These are phyloP conservation scores for Calycina herbarum DNA, from an alignment of 2,329 filamentous ascomycete genomes.

Conservation along the genomic window DNA sequence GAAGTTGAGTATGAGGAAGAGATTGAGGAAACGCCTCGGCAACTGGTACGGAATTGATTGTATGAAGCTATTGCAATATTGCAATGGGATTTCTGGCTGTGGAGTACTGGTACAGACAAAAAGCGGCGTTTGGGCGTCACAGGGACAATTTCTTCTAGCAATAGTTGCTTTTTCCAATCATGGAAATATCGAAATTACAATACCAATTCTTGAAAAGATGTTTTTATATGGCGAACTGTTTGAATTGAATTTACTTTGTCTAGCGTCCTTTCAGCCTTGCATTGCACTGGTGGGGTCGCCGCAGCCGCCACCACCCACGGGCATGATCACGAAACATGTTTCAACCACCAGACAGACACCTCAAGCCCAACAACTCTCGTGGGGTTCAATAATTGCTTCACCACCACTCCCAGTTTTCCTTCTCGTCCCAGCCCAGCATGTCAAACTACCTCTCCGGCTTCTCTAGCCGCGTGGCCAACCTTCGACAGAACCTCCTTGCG, in stretches of 20 bases:
- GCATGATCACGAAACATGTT: background rate
- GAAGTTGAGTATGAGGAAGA: conserved; percentile 81
- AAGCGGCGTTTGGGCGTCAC: background rate
- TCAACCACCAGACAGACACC: background rate
- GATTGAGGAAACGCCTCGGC: conserved; percentile 46
- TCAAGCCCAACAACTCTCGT: background rate
- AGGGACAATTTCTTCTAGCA: background rate
- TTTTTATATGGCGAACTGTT: too few relatives aligned
- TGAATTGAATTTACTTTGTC: too few relatives aligned
- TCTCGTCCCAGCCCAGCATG: conserved; percentile 50
- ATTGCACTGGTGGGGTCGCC: background rate
- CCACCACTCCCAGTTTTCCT: background rate
- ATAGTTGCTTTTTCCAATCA: background rate
- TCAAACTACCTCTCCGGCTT: conserved; percentile 69
- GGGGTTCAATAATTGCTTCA: background rate
- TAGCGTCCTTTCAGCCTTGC: background rate
- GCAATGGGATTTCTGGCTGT: background rate
- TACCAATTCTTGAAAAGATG: too few relatives aligned
- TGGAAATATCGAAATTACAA: too few relatives aligned
- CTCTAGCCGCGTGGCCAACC: conserved; percentile 57
- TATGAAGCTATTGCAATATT: conserved; percentile 9
- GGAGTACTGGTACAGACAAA: conserved; percentile 2
- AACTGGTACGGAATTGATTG: conserved; percentile 17
- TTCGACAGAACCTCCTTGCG: conserved; percentile 69
- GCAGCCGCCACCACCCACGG: too few relatives aligned